These are phyloP conservation scores for Nephromyces sp. DNA, from an alignment of 169 alveolate species.

Conservation along the genomic window DNA sequence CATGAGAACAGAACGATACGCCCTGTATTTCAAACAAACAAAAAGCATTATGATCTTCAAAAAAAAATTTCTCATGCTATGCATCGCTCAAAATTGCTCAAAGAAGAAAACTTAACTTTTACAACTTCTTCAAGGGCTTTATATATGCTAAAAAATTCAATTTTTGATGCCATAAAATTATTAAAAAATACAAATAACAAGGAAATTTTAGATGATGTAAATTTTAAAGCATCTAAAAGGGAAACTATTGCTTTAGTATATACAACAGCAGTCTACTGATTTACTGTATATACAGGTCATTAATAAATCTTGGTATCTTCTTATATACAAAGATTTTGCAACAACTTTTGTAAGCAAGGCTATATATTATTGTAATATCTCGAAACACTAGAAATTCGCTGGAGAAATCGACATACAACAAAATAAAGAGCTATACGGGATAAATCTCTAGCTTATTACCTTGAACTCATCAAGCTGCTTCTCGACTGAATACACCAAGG, in stretches of 20 bases:
- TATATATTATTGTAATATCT: conserved; percentile 11
- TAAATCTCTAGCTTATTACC: conserved; percentile 14
- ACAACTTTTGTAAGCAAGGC: conserved; percentile 25
- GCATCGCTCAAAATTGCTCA: neutral
- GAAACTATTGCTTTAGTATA: too few species aligned
- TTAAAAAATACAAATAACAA: too few species aligned
- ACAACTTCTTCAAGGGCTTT: too few species aligned
- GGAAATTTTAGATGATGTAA: too few species aligned
- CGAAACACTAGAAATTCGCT: conserved; percentile 35
- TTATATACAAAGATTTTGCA: neutral
- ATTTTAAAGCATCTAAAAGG: too few species aligned
- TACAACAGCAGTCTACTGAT: neutral
- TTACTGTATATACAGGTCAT: neutral
- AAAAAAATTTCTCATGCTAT: neutral
- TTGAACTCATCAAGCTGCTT: conserved; percentile 73
- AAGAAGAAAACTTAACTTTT: too few species aligned
- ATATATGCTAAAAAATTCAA: too few species aligned
- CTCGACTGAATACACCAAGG: conserved; percentile 75
- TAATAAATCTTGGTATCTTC: neutral
- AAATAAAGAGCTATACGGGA: neutral
- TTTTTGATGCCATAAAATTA: too few species aligned
- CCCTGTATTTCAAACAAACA: neutral
- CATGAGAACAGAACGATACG: neutral
- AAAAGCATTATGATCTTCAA: neutral
- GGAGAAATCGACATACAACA: neutral